Base-by-base conservation (phyloP, 2,329 filamentous ascomycete genomes). In the Colletotrichum chrysophilum region DNA sequence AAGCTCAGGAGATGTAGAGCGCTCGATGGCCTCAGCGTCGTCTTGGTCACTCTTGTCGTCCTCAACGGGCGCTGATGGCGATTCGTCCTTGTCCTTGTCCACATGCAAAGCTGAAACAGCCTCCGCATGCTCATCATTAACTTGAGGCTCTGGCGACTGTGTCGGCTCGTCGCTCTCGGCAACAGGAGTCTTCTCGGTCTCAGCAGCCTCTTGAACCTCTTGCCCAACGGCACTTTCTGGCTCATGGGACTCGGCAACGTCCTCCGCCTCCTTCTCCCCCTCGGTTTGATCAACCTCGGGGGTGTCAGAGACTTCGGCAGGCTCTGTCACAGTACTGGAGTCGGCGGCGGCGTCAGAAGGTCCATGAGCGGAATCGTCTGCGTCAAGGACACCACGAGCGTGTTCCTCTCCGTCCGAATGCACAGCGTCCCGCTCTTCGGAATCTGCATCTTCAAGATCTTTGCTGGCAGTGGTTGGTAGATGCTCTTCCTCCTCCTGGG, bases 371-470 rank as follows among this genome's bases (percentile, higher is more conserved):
- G 74, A 52, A 74, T 73, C 18, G 34, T 74, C 60, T 74, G 70
- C n/a, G 70, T 74, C 60, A 76, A 38, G 3, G 70, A 74, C 6
- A 74, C 32, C 10, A 76, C 70, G n/a, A 74, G 64, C 5, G 66
- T 70, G 26, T 61, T 74, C 62, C 74, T 74, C 52, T 76, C 66
- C 64, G 38, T 71, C 38, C 48, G 61, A 34, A 76, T 74, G 28
- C 32, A 48, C 1, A 70, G 70, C 9, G 66, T 74, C 74, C 65
- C 70, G 24, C 43, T 48, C 38, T 74, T 76, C 10, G 70, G 70
- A 38, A 76, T 66, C 34, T 74, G 58, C 71, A 76, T 69, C 66
- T 18, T 66, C 70, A 76, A 55, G 65, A 74, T 76, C 70, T 74
- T 76, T 55, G 58, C 65, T 70, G 70, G 48, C 34, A 61, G 58